Base-by-base conservation (phyloP, 2,329 filamentous ascomycete genomes). In the Periconia sp. region DNA sequence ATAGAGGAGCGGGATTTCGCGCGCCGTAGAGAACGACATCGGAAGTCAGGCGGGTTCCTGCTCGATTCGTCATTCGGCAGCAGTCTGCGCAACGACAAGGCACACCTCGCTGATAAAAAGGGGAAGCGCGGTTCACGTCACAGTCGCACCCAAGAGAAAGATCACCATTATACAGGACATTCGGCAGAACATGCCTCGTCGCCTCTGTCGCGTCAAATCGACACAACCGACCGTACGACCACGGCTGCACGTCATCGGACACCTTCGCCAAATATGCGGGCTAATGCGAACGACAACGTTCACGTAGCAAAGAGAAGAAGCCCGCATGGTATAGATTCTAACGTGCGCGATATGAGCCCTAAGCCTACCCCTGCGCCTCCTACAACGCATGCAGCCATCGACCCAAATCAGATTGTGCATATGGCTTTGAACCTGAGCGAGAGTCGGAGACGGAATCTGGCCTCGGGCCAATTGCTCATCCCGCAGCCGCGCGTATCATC, bases 361-460 rank as follows among this genome's bases (percentile, higher is more conserved):
- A 49, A 53, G 30, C 47, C 56, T 15, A 42, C 56, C 19, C 56
- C 47, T 35, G n/a, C n/a, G n/a, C n/a, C n/a, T n/a, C 46, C 55
- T 52, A 57, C 33, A 13, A 78, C 74, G 6, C 68, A 35, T 17
- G 11, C 89, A 18, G 85, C 91, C 63, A 81, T 89, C 55, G 92
- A 97, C 66, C 89, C 92, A 8, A 85, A 88, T 3, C 90, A 96
- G 72, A 95, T 97, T 59, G 91, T 97, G 41, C 92, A 92, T 66
- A 90, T 97, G 83, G 93, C 93, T 1, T 76, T 97, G 62, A 94
- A 88, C 59, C 76, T 97, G 47, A 96, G 90, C 76, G 91, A 97
- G 73, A 90, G 88, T 66, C 85, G 86, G 59, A 85, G 85, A 40
- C 67, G 81, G 81, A 74, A 89, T 79, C 56, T 85, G 77, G 72